Conservation (phyloP, 2,329 filamentous ascomycete genomes). For the Alternaria arbusti region DNA sequence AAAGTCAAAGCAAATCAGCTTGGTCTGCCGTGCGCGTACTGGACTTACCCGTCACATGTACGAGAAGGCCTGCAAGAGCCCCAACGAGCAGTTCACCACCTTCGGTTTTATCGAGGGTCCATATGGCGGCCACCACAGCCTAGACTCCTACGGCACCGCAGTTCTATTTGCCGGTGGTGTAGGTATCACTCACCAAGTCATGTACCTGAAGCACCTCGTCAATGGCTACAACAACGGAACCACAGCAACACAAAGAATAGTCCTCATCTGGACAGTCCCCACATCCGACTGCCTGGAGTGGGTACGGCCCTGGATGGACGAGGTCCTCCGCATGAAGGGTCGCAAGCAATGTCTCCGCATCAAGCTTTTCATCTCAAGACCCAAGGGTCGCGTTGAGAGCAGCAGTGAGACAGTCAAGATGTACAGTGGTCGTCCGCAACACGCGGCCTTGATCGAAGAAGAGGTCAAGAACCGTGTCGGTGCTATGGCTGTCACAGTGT, state of each 20-base stretch:
- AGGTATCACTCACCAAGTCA: slow-evolving; percentile 80
- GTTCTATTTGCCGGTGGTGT: slow-evolving; percentile 82
- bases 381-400: slow-evolving; percentile 61
- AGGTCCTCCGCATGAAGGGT: slow-evolving; percentile 65
- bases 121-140: slow-evolving; percentile 72
- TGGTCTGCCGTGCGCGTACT: slow-evolving; percentile 75
- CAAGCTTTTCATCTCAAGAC: slow-evolving; percentile 68
- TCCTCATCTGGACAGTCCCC: slow-evolving; percentile 81
- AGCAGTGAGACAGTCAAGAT: slow-evolving; percentile 67
- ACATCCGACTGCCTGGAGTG: slow-evolving; percentile 70
- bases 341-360: slow-evolving; percentile 66
- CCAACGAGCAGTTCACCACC: slow-evolving; percentile 66
- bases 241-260: slow-evolving; percentile 72
- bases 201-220: slow-evolving; percentile 75
- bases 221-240: slow-evolving; percentile 71
- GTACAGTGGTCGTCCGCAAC: slow-evolving; percentile 65
- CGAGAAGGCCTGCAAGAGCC: slow-evolving; percentile 67
- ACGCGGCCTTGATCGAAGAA: slow-evolving; percentile 62
- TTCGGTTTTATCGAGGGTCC: slow-evolving; percentile 76
- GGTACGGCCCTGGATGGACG: slow-evolving; percentile 71
- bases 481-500: slow-evolving; percentile 67
- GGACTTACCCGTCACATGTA: slow-evolving; percentile 76
- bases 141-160: slow-evolving; percentile 78
- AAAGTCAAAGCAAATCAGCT: slow-evolving; percentile 63
- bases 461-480: slow-evolving; percentile 63